A percentile compares a stretch with the other conserved stretches of the same genome.
Evolutionary conservation across 768 basidiomycete genomes (phyloP).

Genomic region (Boletus bicolor): DNA sequence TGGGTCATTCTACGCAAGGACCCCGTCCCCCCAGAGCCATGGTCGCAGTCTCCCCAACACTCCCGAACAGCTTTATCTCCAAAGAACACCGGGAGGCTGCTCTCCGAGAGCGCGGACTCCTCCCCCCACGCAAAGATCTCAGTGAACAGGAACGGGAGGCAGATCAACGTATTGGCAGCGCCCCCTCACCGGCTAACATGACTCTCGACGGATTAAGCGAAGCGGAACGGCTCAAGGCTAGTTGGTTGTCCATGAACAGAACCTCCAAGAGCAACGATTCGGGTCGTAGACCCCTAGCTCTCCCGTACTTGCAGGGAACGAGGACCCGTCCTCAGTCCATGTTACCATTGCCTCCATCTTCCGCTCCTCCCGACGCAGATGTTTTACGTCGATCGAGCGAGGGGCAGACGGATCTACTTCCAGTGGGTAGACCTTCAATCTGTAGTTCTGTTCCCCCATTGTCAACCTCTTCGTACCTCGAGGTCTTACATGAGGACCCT

Average conservation of each 20-base stretch:
- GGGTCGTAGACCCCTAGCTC: background rate
- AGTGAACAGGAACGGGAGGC: slow-evolving; percentile 41
- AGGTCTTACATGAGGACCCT: slow-evolving; percentile 32
- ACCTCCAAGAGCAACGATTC: slow-evolving; percentile 26
- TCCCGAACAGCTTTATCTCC: slow-evolving; percentile 25
- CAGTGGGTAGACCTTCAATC: slow-evolving; percentile 19
- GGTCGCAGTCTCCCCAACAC: slow-evolving; percentile 6
- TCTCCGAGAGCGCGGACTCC: slow-evolving; percentile 56
- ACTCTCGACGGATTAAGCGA: slow-evolving; percentile 34
- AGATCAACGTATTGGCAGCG: slow-evolving; percentile 37
- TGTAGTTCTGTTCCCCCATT: slow-evolving; percentile 24
- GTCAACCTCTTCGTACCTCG: slow-evolving; percentile 24
- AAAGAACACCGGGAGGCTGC: slow-evolving; percentile 44
- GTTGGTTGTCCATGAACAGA: slow-evolving; percentile 48
- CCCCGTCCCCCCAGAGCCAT: slow-evolving; percentile 4
- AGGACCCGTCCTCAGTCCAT: background rate
- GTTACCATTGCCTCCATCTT: background rate
- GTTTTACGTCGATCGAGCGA: slow-evolving; percentile 9
- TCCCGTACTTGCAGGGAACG: background rate
- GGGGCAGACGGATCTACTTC: slow-evolving; percentile 9
- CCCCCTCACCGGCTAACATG: slow-evolving; percentile 30
- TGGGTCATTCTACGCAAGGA: background rate
- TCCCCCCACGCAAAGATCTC: slow-evolving; percentile 42
- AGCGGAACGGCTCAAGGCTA: slow-evolving; percentile 51
- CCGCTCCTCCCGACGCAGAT: slow-evolving; percentile 1